Percentiles rank a stretch among this genome's conserved stretches.
Conservation (phyloP, 2,329 filamentous ascomycete species). For the Aspergillus ochraceus region DNA sequence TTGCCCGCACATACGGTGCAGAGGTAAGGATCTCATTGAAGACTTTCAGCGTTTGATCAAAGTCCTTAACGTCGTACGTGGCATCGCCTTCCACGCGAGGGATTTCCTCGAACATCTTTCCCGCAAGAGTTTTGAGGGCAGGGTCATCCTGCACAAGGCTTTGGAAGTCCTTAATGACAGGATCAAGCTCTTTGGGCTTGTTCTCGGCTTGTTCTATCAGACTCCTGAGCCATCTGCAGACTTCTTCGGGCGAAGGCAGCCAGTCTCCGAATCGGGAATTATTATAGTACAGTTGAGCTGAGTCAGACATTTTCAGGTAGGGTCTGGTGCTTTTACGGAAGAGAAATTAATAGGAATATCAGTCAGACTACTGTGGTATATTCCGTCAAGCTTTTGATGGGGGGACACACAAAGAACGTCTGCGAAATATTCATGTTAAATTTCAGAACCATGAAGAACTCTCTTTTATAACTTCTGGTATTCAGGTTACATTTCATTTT, state of each 20-base stretch:
- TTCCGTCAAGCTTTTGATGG: too few relatives aligned
- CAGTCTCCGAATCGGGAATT: neutral
- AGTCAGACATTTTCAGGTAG: neutral
- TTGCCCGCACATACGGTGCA: neutral
- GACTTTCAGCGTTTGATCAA: neutral
- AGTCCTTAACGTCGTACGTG: neutral
- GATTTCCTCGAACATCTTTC: slow-evolving; percentile 1
- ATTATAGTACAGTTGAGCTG: neutral
- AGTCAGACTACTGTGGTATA: neutral
- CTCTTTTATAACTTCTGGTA: too few relatives aligned
- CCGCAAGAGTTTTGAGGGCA: neutral
- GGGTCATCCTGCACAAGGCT: neutral
- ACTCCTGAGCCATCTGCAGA: neutral
- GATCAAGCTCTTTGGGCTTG: neutral
- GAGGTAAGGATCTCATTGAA: neutral
- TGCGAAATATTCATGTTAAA: too few relatives aligned
- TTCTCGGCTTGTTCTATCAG: neutral
- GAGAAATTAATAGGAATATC: neutral
- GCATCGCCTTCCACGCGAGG: neutral
- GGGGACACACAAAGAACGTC: too few relatives aligned
- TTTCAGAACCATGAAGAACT: too few relatives aligned
- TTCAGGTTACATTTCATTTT: too few relatives aligned
- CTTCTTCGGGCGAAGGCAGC: neutral
- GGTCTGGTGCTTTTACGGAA: too few relatives aligned
- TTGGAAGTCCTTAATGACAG: neutral